Base-by-base conservation (phyloP, 73 alveolate genomes). In the Paramecium sexaurelia region DNA sequence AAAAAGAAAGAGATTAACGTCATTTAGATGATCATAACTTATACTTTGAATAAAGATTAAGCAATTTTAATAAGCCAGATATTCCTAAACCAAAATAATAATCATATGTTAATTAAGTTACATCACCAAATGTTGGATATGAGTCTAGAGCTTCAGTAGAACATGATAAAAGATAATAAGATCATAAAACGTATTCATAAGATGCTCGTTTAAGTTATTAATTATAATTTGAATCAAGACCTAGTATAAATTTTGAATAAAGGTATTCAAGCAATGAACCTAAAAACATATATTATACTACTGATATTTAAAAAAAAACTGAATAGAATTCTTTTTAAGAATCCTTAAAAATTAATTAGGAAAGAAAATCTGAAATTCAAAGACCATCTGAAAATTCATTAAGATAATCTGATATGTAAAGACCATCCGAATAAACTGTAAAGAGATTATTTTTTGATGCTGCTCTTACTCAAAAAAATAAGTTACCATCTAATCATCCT, bases 381-480 rank as follows among this genome's bases (percentile, higher is more conserved):
- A 66, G 83, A 66, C 26, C 43, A 26, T 29, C 37, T 11, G 83
- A 66, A 66, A 66, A 29, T 29, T 24, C 20, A 2, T 66, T 29
- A 66, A 66, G 43, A 66, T 26, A 0, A 29, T 66, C 83, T 20
- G 83, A 26, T 66, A 26, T 26, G 43, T 10, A 66, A 22, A 35
- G 66, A 51, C 67, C 67, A 51, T 51, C 67, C 13, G 87, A 73
- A 37, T 35, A 73, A 35, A 35, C 61, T 5, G 15, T 35, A 20
- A 73, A 73, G 29, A 73, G 87, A 73, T 35, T 32, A 3, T 73
- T 73, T 37, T 73, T 29, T 35, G 87, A 73, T 73, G 36, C 87
- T 32, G 87, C 87, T 6, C 29, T 73, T n/a, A 73, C 55, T 3
- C 4, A 35, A n/a, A 73, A 73, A 22, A 73, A 73, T 35, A 20